Percentiles rank a stretch among this genome's conserved stretches.
Conservation (phyloP, 78 protist genomes). For the Dictyostelium purpureum region DNA sequence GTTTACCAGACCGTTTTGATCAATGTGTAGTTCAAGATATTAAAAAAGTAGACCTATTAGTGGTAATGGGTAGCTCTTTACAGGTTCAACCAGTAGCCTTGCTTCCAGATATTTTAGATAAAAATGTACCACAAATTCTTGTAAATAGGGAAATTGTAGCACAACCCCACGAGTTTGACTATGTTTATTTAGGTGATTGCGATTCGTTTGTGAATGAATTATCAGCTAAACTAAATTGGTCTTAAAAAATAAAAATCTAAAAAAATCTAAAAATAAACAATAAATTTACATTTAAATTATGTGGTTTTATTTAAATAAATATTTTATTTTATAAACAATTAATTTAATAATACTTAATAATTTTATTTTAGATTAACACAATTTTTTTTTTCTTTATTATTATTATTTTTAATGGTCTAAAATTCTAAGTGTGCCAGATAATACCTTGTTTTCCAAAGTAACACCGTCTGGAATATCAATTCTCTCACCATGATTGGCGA, state of each 20-base stretch:
- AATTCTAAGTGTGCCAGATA: conserved; percentile 89
- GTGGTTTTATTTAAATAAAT: no score
- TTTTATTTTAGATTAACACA: no score
- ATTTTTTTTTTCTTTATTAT: conserved; percentile 7
- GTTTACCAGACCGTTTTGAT: conserved; percentile 84
- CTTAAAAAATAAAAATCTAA: not conserved
- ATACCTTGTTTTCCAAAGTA: conserved; percentile 90
- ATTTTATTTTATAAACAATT: no score
- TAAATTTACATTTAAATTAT: no score
- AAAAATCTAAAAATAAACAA: not conserved
- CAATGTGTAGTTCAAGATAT: conserved; percentile 57
- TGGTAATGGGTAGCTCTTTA: conserved; percentile 85
- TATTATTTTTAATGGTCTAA: conserved; percentile 80
- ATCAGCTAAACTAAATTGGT: conserved; percentile 36
- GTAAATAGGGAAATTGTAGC: conserved; percentile 73
- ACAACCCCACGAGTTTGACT: conserved; percentile 80
- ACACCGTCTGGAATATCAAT: conserved; percentile 93
- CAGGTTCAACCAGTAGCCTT: conserved; percentile 82
- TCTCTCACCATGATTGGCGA: conserved; percentile 85
- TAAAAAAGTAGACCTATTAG: conserved; percentile 72
- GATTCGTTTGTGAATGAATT: conserved; percentile 62
- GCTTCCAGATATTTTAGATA: conserved; percentile 40
- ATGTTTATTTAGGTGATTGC: conserved; percentile 75
- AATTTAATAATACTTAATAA: no score
- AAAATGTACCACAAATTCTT: conserved; percentile 52